Percentiles rank a stretch among this genome's conserved stretches.
Conservation (phyloP, 371 early-diverging fungal species). For the Choanephora cucurbitarum region DNA sequence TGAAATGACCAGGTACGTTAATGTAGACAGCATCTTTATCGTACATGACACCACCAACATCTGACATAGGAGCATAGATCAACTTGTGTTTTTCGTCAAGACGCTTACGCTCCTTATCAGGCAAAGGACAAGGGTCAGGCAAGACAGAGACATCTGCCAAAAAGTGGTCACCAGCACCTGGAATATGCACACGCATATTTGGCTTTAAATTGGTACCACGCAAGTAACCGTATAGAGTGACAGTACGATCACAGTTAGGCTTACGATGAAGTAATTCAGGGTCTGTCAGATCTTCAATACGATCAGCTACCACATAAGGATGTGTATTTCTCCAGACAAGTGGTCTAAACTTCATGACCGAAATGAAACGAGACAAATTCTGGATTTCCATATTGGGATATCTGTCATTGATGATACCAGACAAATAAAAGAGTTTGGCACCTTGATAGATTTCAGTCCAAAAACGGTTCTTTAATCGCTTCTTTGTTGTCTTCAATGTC, state of each 20-base stretch:
- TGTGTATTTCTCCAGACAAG: slow-evolving; percentile 96
- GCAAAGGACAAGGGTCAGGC: slow-evolving; percentile 93
- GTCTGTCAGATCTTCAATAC: slow-evolving; percentile 96
- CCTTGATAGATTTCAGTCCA: slow-evolving; percentile 99
- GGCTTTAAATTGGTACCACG: slow-evolving; percentile 91
- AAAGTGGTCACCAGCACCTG: slow-evolving; percentile 91
- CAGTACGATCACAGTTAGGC: slow-evolving; percentile 89
- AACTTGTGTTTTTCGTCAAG: slow-evolving; percentile 92
- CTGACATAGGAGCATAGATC: slow-evolving; percentile 98
- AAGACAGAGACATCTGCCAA: slow-evolving; percentile 76
- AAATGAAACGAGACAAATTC: slow-evolving; percentile 95
- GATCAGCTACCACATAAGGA: slow-evolving; percentile 94
- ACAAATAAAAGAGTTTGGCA: slow-evolving; percentile 95
- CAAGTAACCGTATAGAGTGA: slow-evolving; percentile 93
- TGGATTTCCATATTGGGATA: slow-evolving; percentile 93
- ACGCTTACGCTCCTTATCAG: slow-evolving; percentile 87
- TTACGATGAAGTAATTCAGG: slow-evolving; percentile 80
- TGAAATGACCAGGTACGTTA: slow-evolving; percentile 87
- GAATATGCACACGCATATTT: slow-evolving; percentile 87
- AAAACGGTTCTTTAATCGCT: slow-evolving; percentile 95
- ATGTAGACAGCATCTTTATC: slow-evolving; percentile 99
- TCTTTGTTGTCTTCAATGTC: slow-evolving; percentile 85
- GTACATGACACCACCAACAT: slow-evolving; percentile 96
- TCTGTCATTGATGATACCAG: slow-evolving; percentile 91
- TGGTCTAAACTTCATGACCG: slow-evolving; percentile 97